phyloP scores from a whole-genome alignment of 768 basidiomycete genomes.

The Leccinellum albellum region DNA sequence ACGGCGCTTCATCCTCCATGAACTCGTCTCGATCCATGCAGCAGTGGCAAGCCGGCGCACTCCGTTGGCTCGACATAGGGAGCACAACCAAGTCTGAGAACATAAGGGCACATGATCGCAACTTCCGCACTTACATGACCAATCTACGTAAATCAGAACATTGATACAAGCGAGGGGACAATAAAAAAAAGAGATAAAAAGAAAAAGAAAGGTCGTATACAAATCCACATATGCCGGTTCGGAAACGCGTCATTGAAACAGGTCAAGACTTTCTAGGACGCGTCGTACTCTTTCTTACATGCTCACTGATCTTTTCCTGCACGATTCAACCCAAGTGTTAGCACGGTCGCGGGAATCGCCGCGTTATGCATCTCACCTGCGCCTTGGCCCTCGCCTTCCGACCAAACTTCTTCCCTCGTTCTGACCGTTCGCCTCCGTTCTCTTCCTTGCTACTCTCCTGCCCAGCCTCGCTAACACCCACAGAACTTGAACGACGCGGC shows the following conservation, averaged over 20 bases:
- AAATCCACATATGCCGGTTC: neutral
- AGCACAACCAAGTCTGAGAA: too few species aligned
- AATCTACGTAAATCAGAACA: constrained; percentile 6
- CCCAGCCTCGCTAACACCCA: constrained; percentile 34
- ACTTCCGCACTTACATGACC: neutral
- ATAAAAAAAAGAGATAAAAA: constrained; percentile 7
- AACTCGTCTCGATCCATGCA: neutral
- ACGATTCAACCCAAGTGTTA: neutral
- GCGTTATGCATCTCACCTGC: constrained; percentile 29
- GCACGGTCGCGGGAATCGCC: neutral
- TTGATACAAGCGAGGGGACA: constrained; percentile 5
- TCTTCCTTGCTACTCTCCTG: constrained; percentile 29
- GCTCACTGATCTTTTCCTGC: constrained; percentile 30
- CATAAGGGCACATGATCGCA: neutral
- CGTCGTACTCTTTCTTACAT: constrained; percentile 19
- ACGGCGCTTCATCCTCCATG: neutral
- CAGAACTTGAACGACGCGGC: constrained; percentile 31
- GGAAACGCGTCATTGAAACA: neutral
- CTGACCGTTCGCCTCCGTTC: constrained; percentile 25
- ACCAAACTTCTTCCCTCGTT: constrained; percentile 35
- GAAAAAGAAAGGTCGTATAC: constrained; percentile 7
- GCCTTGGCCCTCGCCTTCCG: constrained; percentile 39
- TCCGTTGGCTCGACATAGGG: neutral
- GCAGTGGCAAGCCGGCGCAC: neutral
- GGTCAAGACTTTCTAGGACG: constrained; percentile 27